A percentile compares a stretch with the other conserved stretches of the same genome.
These are phyloP conservation scores for Ascochyta rabiei DNA, from an alignment of 2,329 filamentous ascomycete genomes.

Conservation along the genomic window DNA sequence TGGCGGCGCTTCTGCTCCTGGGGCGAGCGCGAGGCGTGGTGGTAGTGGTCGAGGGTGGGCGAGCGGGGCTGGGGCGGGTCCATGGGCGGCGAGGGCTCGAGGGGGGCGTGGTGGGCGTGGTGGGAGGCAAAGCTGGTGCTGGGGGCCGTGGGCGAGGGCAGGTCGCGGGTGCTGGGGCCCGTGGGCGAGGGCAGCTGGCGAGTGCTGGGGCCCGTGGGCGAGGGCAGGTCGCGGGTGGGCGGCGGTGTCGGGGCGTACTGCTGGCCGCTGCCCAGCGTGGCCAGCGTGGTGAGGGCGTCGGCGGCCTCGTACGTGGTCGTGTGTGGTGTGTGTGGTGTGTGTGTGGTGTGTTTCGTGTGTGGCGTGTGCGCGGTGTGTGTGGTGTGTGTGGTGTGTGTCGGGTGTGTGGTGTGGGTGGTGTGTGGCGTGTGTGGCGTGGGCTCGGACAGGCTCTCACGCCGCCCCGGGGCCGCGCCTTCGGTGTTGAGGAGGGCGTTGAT, in stretches of 20 bases:
- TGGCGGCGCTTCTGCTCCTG: constrained; percentile 50
- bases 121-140: constrained; percentile 44
- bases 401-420: too few relatives aligned
- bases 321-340: too few relatives aligned
- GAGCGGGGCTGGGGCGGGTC: constrained; percentile 46
- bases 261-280: constrained; percentile 40
- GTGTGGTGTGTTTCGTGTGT: too few relatives aligned
- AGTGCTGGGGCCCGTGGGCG: constrained; percentile 38
- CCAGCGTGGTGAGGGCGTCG: constrained; percentile 48
- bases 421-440: too few relatives aligned
- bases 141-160: constrained; percentile 38
- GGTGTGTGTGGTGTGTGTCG: too few relatives aligned
- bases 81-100: constrained; percentile 49
- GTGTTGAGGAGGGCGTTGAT: constrained; percentile 47
- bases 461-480: constrained; percentile 26
- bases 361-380: too few relatives aligned
- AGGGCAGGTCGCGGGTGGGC: constrained; percentile 36
- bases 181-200: too few relatives aligned
- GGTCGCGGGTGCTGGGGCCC: too few relatives aligned
- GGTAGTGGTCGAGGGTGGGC: constrained; percentile 56
- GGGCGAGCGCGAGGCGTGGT: constrained; percentile 53
- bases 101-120: constrained; percentile 43
- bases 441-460: constrained; percentile 18
- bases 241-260: constrained; percentile 32
- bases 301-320: constrained; percentile 48